These are phyloP conservation scores for Phylloporus sp. DNA, from an alignment of 768 basidiomycete genomes.

Conservation along the genomic window DNA sequence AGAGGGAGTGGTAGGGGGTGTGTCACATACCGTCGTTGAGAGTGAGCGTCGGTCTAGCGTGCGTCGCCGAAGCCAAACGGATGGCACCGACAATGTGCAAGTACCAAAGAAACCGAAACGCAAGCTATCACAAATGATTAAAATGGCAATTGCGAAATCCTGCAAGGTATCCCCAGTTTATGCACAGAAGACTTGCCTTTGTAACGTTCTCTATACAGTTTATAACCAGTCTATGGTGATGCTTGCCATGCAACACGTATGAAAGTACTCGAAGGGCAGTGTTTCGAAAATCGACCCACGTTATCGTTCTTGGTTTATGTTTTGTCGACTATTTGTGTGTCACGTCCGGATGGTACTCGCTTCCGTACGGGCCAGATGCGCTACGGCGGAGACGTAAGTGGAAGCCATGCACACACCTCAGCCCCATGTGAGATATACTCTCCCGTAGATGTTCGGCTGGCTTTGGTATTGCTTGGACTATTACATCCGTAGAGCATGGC, in stretches of 20 bases:
- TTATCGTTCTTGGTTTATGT: slow-evolving; percentile 15
- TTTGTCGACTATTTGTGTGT: slow-evolving; percentile 23
- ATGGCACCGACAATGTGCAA: slow-evolving; percentile 5
- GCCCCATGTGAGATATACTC: slow-evolving; percentile 3
- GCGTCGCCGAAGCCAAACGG: slow-evolving; percentile 1
- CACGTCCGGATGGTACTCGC: slow-evolving; percentile 10
- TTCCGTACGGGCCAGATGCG: background rate
- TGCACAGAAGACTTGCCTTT: slow-evolving; percentile 16
- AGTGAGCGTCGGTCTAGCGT: slow-evolving; percentile 5
- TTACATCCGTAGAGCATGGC: slow-evolving; percentile 15
- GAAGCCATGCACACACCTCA: slow-evolving; percentile 8
- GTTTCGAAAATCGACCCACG: slow-evolving; percentile 9
- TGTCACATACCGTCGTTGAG: slow-evolving; percentile 2
- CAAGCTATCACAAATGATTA: slow-evolving; percentile 19
- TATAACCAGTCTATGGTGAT: slow-evolving; percentile 21
- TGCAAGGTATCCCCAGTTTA: slow-evolving; percentile 19
- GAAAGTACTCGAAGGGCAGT: slow-evolving; percentile 2
- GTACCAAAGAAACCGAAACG: slow-evolving; percentile 7
- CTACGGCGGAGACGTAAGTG: slow-evolving; percentile 7
- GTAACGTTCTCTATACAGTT: slow-evolving; percentile 21
- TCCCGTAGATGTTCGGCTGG: slow-evolving; percentile 3
- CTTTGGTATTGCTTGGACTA: slow-evolving; percentile 21
- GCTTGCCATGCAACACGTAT: slow-evolving; percentile 4
- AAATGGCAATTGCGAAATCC: slow-evolving; percentile 18
- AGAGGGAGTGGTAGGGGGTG: slow-evolving; percentile 1